Percentiles rank a stretch among this genome's conserved stretches.
These are phyloP conservation scores for Coemansia guatemalensis DNA, from an alignment of 192 early-diverging fungal genomes.

Conservation along the genomic window DNA sequence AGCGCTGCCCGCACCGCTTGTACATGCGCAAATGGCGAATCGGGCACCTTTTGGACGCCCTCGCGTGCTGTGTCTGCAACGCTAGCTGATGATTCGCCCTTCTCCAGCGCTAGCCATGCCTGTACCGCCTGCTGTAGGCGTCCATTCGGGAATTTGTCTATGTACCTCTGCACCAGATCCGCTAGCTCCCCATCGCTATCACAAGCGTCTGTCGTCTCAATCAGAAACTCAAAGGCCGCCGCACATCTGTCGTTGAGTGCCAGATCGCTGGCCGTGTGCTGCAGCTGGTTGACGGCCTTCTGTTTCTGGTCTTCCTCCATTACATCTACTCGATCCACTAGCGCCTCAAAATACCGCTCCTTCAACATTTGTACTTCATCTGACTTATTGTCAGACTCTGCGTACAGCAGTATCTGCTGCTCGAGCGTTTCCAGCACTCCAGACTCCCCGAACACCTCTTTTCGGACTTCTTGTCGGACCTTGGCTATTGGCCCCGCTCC, in stretches of 20 bases:
- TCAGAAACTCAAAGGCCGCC: conserved; percentile 37
- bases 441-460: conserved; percentile 65
- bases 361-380: conserved; percentile 15
- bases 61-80: conserved; percentile 19
- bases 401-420: conserved; percentile 16
- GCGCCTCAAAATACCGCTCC: conserved; percentile 25
- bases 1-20: conserved; percentile 15
- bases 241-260: conserved; percentile 16
- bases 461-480: conserved; percentile 61
- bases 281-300: conserved; percentile 22
- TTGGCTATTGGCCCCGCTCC: conserved; percentile 62
- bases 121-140: conserved; percentile 12
- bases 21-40: conserved; percentile 42
- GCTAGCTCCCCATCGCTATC: conserved; percentile 5
- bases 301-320: conserved; percentile 7
- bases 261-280: conserved; percentile 23
- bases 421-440: conserved; percentile 43
- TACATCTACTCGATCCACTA: conserved; percentile 20
- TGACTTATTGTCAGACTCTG: conserved; percentile 4
- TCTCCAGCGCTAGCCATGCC: conserved; percentile 14
- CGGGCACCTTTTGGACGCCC: conserved; percentile 11
- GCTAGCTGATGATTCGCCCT: not conserved
- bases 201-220: conserved; percentile 19
- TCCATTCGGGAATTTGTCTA: conserved; percentile 15
- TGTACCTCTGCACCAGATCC: conserved; percentile 11